Evolutionary conservation across 768 basidiomycete species (phyloP), one percentile per base, ranked within the genome.

Genomic region (Cystoderma amianthinum): DNA sequence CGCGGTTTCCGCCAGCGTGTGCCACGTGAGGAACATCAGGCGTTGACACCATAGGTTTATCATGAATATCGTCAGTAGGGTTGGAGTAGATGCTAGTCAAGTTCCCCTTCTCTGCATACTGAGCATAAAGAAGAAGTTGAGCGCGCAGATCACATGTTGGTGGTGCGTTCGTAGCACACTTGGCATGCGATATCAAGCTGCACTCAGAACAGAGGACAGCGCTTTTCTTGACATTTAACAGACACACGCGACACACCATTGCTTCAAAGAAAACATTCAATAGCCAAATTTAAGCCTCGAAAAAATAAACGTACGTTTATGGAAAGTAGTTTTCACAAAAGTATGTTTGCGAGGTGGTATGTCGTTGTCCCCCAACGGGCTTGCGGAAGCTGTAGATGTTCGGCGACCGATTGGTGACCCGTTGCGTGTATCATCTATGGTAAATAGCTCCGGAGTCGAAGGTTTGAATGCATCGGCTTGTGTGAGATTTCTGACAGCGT

Each of bases 321-420:
- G 81, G 60, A 97, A 96, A 6, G 85, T 85, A 3, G 91, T 94
- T 67, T 89, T 93, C 21, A 95, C 85, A 58, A 95, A 93, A 10
- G 76, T 73, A 53, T 96, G 94, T 25, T 82, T 74, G 36, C 78
- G 74, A 15, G 81, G 75, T 3, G 78, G 75, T 47, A 84, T 74
- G 10, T 75, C 73, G 50, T 65, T 65, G 46, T 71, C 60, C 15
- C 57, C 65, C 36, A 52, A 63, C 32, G 64, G 65, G 35, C 58
- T 62, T 39, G 63, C 52, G 13, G 71, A 67, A 19, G 65, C 48
- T 37, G 66, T 54, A 16, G 72, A 68, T 17, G 64, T 54, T 21
- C 66, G 67, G 39, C 59, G 69, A 35, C 60, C 57, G 17, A 65
- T 52, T 6, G 71, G 61, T 16, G 68, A 60, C 32, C 57, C 47